Base-by-base conservation (phyloP, 192 early-diverging fungal genomes). In the Paraglomus brasilianum region DNA sequence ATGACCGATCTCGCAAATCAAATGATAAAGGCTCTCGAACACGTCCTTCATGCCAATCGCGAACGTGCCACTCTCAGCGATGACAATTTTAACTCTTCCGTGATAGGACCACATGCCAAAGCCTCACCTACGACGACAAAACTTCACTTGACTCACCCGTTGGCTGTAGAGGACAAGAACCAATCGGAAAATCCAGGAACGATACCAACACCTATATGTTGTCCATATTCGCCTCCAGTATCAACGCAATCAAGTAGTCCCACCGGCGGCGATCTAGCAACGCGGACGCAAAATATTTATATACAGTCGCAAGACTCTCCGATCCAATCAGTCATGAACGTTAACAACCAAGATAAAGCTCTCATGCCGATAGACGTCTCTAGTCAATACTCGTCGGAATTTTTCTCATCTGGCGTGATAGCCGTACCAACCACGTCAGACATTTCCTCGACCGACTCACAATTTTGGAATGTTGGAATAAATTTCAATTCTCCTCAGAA, bases 1-100 rank as follows among this genome's bases (percentile, higher is more conserved):
- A 55, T 68, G 66, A 21, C 39, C 24, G 66, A 68, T 38, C 56
- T 68, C 8, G 66, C 36, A 2, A n/a, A 49, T 42, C 51, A 68
- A 68, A 68, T 52, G n/a, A 43, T 45, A 30, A 44, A 44, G 30
- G 39, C 24, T 13, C 43, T 68, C 9, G 51, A 68, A 55, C 42
- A 21, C 24, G 21, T 56, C 56, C 30, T 68, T 13, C 52, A 22
- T 14, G 22, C 46, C 13, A 6, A 68, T 44, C 66, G 47, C 52
- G 51, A 68, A 30, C 53, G 57, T 6, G 10, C 38, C 15, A 14
- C 57, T 17, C 57, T 17, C 2, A 59, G 52, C 19, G 52, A 36
- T 30, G 19, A 55, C 10, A 53, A 24, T 11, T 19, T 53, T 53
- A 53, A 53, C 30, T 24, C 51, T n/a, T 19, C 21, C 30, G 51